These are phyloP conservation scores for Backusella tarrabulga DNA, from an alignment of 192 early-diverging fungal genomes.

Conservation along the genomic window DNA sequence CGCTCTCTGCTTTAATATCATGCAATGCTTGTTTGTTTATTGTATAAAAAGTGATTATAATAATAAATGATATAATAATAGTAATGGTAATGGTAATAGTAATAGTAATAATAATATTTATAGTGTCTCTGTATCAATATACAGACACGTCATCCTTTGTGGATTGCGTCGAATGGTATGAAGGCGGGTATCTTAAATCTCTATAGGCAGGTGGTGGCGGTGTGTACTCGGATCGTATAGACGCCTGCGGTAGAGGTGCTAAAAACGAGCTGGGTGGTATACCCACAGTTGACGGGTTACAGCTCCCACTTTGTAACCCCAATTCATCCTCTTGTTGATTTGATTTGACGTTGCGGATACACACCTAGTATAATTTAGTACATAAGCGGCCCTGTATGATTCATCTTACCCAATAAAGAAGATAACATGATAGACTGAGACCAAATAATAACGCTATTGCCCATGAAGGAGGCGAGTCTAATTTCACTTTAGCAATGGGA, in stretches of 20 bases:
- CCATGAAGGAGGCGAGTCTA: background rate
- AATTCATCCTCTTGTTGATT: background rate
- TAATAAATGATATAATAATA: background rate
- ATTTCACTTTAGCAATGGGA: background rate
- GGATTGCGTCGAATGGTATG: conserved; percentile 4
- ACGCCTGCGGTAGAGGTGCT: background rate
- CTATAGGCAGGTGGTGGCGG: conserved; percentile 10
- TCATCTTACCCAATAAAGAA: background rate
- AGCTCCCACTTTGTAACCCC: background rate
- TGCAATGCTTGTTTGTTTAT: too few relatives aligned
- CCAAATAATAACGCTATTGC: background rate
- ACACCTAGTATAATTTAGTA: background rate
- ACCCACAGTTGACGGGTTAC: background rate
- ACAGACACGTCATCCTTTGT: conserved; percentile 5
- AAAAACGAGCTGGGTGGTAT: background rate
- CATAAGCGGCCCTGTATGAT: too few relatives aligned
- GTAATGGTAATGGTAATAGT: background rate
- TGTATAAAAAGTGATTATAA: background rate
- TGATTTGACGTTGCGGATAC: background rate
- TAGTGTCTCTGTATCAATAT: background rate
- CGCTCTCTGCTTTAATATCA: too few relatives aligned
- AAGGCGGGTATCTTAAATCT: conserved; percentile 9
- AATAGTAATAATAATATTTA: background rate
- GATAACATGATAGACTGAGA: background rate
- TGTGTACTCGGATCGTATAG: background rate